Evolutionary conservation across 495 filamentous ascomycete species (phyloP), one percentile per base, ranked within the genome.

Genomic region (Gamarada debralockiae): DNA sequence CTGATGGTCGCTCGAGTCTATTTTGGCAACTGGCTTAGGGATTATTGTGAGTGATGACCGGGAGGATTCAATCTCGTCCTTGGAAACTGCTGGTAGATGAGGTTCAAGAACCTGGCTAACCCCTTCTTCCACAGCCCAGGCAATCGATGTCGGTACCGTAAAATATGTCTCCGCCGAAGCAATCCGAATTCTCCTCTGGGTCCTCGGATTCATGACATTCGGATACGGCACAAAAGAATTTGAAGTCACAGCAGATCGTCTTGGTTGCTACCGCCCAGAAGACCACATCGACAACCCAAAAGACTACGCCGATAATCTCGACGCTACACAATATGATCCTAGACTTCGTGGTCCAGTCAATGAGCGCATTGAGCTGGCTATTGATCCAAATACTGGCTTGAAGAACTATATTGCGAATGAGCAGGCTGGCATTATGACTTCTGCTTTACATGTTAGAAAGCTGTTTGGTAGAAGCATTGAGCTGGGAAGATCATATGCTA

Each of bases 181-280:
- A 54, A 93, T 96, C 59, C 82, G 90, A 31, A 87, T 95, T 37
- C 73, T 95, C 2, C 77, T 90, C 17, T 97, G 92, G 92, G 79
- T 96, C 50, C 78, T 97, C 22, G 88, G 88, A 2, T 96, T 97
- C 69, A 81, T 97, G 72, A 85, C 82, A 46, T 93, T 96, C 69
- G 93, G 93, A 18, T 98, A 95, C 73, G 93, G 91, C n/a, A 97
- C 93, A 0, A 87, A 76, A 14, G 93, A 98, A 65, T 98, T 96
- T 63, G 93, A 98, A 65, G 93, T 98, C 41, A 98, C 93, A 3
- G 78, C 86, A 3, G 92, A 97, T 36, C 76, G 93, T 8, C 77
- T 98, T 7, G 93, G 93, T 7, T 86, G 90, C 52, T 98, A 98
- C 63, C 79, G 93, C 12, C 91, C 93, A 0, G 93, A 98, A 62